These are phyloP conservation scores for Chytriomyces sp. DNA, from an alignment of 192 early-diverging fungal species.

Conservation along the genomic window DNA sequence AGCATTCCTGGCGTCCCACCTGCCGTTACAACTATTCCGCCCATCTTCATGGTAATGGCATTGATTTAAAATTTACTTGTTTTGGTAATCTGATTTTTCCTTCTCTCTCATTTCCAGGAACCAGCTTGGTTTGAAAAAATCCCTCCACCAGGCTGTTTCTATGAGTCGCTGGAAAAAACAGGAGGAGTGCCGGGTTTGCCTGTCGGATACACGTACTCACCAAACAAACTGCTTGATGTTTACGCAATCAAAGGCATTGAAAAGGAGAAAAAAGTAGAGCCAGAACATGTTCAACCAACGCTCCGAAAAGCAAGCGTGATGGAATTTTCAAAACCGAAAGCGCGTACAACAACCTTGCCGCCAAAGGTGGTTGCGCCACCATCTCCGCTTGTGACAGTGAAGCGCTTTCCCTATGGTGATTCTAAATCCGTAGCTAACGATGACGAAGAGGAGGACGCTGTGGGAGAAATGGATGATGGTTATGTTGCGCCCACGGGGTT, in stretches of 20 bases:
- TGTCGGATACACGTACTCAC: slow-evolving; percentile 58
- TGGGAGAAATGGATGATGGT: not conserved
- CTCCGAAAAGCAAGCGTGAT: not conserved
- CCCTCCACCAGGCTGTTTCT: slow-evolving; percentile 45
- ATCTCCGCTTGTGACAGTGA: not conserved
- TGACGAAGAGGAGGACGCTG: slow-evolving; percentile 12
- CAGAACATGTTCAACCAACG: not conserved
- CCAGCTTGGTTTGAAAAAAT: slow-evolving; percentile 54
- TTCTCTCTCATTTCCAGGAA: slow-evolving; percentile 13
- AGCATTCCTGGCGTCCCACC: slow-evolving; percentile 61
- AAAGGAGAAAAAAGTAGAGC: slow-evolving; percentile 10
- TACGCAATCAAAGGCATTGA: slow-evolving; percentile 38
- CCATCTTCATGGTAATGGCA: slow-evolving; percentile 56
- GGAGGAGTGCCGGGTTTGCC: slow-evolving; percentile 56
- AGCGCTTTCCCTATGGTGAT: too few relatives aligned
- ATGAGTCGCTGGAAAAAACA: slow-evolving; percentile 54
- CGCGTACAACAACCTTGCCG: not conserved
- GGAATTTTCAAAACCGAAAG: not conserved
- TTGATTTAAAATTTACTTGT: slow-evolving; percentile 20
- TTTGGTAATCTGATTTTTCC: not conserved
- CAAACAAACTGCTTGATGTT: slow-evolving; percentile 48
- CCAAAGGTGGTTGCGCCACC: not conserved
- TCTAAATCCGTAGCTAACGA: not conserved
- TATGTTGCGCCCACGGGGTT: slow-evolving; percentile 4
- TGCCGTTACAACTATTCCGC: slow-evolving; percentile 59